These are phyloP conservation scores for Talaromyces sp. DNA, from an alignment of 2,329 filamentous ascomycete species.

Conservation along the genomic window DNA sequence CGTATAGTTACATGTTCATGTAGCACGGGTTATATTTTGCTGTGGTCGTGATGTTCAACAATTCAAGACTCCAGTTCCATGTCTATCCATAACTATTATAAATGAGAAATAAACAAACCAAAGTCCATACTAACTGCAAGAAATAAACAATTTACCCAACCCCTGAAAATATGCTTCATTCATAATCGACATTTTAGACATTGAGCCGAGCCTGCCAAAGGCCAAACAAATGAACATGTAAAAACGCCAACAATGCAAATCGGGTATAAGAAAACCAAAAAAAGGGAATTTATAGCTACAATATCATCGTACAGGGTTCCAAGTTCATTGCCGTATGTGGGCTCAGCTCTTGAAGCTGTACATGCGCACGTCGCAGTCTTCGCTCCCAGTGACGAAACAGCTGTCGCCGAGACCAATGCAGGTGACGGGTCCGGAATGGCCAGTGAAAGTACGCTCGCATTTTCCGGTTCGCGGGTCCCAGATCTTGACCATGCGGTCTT, in stretches of 20 bases:
- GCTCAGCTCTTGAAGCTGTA: constrained; percentile 60
- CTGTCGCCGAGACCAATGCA: constrained; percentile 89
- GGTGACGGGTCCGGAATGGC: constrained; percentile 84
- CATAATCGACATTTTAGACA: not conserved
- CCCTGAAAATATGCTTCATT: not conserved
- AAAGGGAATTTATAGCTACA: not conserved
- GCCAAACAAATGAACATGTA: not conserved
- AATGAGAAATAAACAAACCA: too few relatives aligned
- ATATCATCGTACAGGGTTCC: not conserved
- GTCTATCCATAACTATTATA: not conserved
- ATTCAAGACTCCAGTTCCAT: not conserved
- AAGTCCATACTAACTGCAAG: not conserved
- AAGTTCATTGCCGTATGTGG: not conserved
- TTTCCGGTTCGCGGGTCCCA: constrained; percentile 92
- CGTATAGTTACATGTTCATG: too few relatives aligned
- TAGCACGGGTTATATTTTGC: too few relatives aligned
- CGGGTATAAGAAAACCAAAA: not conserved
- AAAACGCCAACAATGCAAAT: not conserved
- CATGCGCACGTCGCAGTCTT: constrained; percentile 85
- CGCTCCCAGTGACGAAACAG: constrained; percentile 82
- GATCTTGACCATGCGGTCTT: constrained; percentile 91
- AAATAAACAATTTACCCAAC: not conserved
- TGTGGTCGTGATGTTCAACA: too few relatives aligned
- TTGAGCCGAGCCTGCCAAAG: not conserved
- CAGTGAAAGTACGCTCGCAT: constrained; percentile 87